phyloP scores from a whole-genome alignment of 163 green algal genomes.

The Chloromonas sp. region DNA sequence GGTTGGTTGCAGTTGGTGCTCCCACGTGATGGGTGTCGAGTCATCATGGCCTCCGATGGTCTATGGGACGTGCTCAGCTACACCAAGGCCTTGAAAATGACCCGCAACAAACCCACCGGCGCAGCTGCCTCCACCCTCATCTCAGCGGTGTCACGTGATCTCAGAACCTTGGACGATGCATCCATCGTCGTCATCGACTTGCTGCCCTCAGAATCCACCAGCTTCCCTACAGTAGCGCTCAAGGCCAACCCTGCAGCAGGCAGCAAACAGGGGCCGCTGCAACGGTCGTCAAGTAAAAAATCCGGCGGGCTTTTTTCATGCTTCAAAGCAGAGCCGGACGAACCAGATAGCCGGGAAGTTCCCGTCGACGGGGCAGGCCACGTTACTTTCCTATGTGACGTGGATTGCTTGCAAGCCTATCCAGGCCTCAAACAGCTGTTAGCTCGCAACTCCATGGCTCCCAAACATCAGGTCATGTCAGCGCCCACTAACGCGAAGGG shows the following conservation, averaged over 20 bases:
- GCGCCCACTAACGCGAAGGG: background rate
- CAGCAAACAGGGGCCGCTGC: background rate
- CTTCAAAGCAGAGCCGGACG: conserved; percentile 33
- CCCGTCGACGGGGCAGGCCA: conserved; percentile 13
- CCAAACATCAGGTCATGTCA: background rate
- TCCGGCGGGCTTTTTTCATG: conserved; percentile 40
- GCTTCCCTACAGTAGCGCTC: conserved; percentile 30
- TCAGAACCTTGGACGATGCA: conserved; percentile 39
- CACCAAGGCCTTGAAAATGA: conserved; percentile 37
- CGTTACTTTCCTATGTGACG: conserved; percentile 32
- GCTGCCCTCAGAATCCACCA: conserved; percentile 25
- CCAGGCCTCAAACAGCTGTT: conserved; percentile 10
- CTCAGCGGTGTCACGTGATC: conserved; percentile 18
- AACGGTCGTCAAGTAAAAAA: background rate
- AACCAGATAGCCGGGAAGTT: conserved; percentile 24
- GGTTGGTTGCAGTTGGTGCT: conserved; percentile 38
- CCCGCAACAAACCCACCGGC: conserved; percentile 34
- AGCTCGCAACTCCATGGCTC: background rate
- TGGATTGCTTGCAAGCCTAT: conserved; percentile 43
- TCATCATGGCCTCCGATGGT: conserved; percentile 75
- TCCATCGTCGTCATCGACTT: conserved; percentile 48
- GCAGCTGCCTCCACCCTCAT: conserved; percentile 28
- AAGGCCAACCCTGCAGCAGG: conserved; percentile 18
- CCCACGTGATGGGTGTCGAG: conserved; percentile 36
- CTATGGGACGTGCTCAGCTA: conserved; percentile 68